Evolutionary conservation across 371 early-diverging fungal species (phyloP), one percentile per base, ranked within the genome.

Genomic region (Mycotypha africana): DNA sequence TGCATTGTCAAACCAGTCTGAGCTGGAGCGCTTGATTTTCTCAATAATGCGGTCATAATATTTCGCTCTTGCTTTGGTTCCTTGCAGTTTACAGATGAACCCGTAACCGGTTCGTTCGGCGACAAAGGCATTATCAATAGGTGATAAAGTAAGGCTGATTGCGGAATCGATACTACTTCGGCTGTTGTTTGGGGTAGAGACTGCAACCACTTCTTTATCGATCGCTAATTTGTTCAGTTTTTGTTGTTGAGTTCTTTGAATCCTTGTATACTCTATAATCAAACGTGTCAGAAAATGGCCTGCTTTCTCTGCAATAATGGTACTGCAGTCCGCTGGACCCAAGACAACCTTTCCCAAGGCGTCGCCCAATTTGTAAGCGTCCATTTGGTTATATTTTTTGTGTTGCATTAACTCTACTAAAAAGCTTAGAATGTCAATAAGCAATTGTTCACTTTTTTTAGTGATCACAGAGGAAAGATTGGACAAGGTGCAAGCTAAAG

Each of bases 311-410:
- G 62, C 46, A 44, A 69, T 66, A 35, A 72, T 63, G 2, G 65
- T 62, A 19, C 58, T 60, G 33, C 74, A 73, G 12, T 67, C 65
- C 8, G 62, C 53, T 15, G 74, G 63, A 0, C 70, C 74, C 10
- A 73, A 49, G 0, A 67, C 62, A 5, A 62, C 73, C 38, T 72
- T 72, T 28, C 73, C 69, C 55, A 72, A 57, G 4, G 73, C 66
- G 39, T 72, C 73, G 16, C 73, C 73, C 19, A 72, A 31, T 32
- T 56, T 58, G 32, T 65, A 66, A 19, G 70, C 67, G 42, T 61
- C 54, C 65, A 69, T 67, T 21, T 60, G 32, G 40, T 73, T 73
- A 12, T 56, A 42, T 25, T 44, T 46, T 48, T 73, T 68, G 41
- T 73, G 56, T 21, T 60, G 57, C 60, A 69, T 60, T 15, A 73